A percentile compares a stretch with the other conserved stretches of the same genome.
Evolutionary conservation across 441 rosid genomes (phyloP).

Genomic region (Mallotus repandus): DNA sequence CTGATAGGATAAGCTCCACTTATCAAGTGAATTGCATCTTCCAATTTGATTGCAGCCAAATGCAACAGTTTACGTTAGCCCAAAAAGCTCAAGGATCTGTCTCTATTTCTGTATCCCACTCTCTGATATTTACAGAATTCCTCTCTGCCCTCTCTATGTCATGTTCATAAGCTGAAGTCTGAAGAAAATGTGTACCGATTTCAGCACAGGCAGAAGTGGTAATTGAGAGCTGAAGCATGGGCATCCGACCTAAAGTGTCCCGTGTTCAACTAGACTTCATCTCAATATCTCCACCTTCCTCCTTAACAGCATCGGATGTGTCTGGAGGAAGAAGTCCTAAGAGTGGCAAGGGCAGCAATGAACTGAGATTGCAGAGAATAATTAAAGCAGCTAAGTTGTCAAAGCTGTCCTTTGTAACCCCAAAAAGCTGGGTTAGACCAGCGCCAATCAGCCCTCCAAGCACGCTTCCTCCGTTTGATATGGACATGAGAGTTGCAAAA

Average conservation of each 20-base stretch:
- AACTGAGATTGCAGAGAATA: slow-evolving; percentile 91
- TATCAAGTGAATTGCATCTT: neutral
- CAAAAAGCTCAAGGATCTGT: neutral
- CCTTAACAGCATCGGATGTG: slow-evolving; percentile 33
- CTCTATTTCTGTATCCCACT: neutral
- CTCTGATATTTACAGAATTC: slow-evolving; percentile 19
- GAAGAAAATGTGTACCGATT: neutral
- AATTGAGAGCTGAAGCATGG: neutral
- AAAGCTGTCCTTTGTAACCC: slow-evolving; percentile 76
- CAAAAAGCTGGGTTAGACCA: slow-evolving; percentile 76
- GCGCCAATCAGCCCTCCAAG: slow-evolving; percentile 91
- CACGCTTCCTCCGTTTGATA: slow-evolving; percentile 91
- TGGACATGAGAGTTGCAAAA: slow-evolving; percentile 93
- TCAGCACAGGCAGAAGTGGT: neutral
- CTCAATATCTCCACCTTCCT: slow-evolving; percentile 60
- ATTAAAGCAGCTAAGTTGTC: slow-evolving; percentile 65
- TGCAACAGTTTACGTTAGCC: neutral
- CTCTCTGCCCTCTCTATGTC: neutral
- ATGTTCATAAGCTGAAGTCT: neutral
- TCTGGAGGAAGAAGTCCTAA: slow-evolving; percentile 75
- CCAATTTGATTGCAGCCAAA: neutral
- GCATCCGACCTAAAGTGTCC: neutral
- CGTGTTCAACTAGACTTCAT: slow-evolving; percentile 65
- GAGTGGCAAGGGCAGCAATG: slow-evolving; percentile 88
- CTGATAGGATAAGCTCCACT: neutral